Evolutionary conservation across 352 stramenopile genomes (phyloP).

Genomic region (Sclerospora graminicola): DNA sequence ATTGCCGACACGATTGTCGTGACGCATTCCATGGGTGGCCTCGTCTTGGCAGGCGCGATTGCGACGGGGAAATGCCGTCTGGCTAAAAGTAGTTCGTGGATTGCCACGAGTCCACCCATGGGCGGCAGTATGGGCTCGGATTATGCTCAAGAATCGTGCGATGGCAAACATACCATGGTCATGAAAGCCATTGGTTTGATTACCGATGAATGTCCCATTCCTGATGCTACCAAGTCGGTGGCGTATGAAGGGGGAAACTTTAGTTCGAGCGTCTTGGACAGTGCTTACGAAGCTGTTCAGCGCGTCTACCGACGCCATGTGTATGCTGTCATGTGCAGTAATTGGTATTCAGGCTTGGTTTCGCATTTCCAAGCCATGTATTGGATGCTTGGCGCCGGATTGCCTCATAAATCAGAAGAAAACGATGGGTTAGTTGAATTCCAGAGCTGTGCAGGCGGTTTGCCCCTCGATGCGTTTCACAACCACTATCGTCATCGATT

Average conservation of each 20-base stretch:
- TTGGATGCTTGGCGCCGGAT: slow-evolving; percentile 13
- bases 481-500: slow-evolving; percentile 31
- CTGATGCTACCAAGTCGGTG: slow-evolving; percentile 20
- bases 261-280: slow-evolving; percentile 9
- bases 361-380: slow-evolving; percentile 25
- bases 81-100: slow-evolving; percentile 24
- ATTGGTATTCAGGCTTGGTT: slow-evolving; percentile 24
- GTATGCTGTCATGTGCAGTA: slow-evolving; percentile 33
- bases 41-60: slow-evolving; percentile 29
- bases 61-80: slow-evolving; percentile 34
- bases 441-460: slow-evolving; percentile 36
- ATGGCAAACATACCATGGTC: slow-evolving; percentile 12
- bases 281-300: slow-evolving; percentile 22
- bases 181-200: slow-evolving; percentile 24
- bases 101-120: slow-evolving; percentile 32
- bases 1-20: slow-evolving; percentile 37
- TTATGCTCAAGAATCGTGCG: slow-evolving; percentile 25
- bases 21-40: slow-evolving; percentile 38
- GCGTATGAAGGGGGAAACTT: slow-evolving; percentile 24
- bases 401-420: slow-evolving; percentile 27
- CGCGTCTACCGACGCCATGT: slow-evolving; percentile 21
- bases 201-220: slow-evolving; percentile 26
- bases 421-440: slow-evolving; percentile 46
- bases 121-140: slow-evolving; percentile 41
- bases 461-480: slow-evolving; percentile 24